Conservation (phyloP, 495 filamentous ascomycete species). For the Neurospora africana region DNA sequence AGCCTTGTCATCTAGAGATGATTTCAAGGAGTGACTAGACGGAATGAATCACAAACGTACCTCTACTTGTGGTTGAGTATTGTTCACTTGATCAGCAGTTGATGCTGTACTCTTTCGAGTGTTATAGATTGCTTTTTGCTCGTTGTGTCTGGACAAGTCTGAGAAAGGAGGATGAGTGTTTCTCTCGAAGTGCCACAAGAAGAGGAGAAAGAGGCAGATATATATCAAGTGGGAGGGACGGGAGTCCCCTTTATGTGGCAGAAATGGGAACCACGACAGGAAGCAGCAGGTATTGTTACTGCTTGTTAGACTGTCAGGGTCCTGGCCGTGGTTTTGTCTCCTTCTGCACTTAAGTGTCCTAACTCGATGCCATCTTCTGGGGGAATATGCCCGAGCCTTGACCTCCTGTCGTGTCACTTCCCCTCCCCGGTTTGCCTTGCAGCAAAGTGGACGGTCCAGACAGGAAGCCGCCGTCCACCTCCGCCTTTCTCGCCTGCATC, state of each 20-base stretch:
- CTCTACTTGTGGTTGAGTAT: not conserved
- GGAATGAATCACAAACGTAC: not conserved
- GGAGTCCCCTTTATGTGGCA: slow-evolving; percentile 14
- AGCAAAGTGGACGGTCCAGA: not conserved
- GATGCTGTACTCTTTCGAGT: not conserved
- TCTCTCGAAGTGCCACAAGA: slow-evolving; percentile 3
- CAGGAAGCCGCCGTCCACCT: not conserved
- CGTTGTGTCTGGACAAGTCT: not conserved
- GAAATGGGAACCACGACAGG: not conserved
- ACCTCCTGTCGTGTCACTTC: not conserved
- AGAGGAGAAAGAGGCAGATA: slow-evolving; percentile 4
- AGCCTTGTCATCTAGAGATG: not conserved
- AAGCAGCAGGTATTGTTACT: not conserved
- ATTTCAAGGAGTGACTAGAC: not conserved
- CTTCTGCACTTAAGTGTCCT: not conserved
- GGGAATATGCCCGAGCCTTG: not conserved
- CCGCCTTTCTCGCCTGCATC: not conserved
- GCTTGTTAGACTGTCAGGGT: not conserved
- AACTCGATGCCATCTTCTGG: not conserved
- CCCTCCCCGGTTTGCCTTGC: not conserved
- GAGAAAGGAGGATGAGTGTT: not conserved
- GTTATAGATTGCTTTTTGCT: not conserved
- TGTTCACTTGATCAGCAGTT: not conserved
- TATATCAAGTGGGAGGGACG: slow-evolving; percentile 5
- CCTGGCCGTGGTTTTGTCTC: not conserved